Evolutionary conservation across 2,329 filamentous ascomycete genomes (phyloP), one percentile per base, ranked within the genome.

Genomic region (Alternaria postmessia): DNA sequence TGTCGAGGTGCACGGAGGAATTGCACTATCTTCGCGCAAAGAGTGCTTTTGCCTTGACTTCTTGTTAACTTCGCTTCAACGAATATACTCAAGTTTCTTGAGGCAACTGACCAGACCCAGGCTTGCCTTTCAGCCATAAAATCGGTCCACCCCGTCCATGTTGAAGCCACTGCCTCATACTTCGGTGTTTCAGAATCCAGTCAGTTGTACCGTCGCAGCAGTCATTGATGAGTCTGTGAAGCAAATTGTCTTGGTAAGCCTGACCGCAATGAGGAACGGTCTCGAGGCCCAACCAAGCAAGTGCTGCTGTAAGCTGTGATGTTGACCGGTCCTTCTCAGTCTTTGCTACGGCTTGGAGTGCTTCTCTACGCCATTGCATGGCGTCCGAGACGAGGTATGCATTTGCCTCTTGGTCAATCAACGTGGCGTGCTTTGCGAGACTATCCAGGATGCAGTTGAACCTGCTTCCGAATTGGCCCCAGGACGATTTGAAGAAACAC

Each of bases 1-100:
- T 32, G 53, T 48, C 24, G 14, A 8, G 32, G 42, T 24, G 34
- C 22, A 48, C 42, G 53, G 22, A 55, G 53, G 8, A 38, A 55
- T 7, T 55, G 53, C 1, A 36, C 42, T 14, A 41, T 42, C 26
- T 28, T 46, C 14, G 43, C 43, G 7, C 36, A 38, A 5, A 38
- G 16, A 5, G 36, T 38, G 1, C 36, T 38, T 9, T 38, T 38
- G 7, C 36, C 36, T 38, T 7, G 16, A 18, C 2, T 0, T 8
- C 7, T 38, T 18, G 36, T 38, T n/a, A 38, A n/a, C 3, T 18
- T 5, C 16, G n/a, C 16, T 5, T 16, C 6, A 9, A n/a, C 1
- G 5, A 0, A 38, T 9, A 18, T 9, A 18, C 1, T 4, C 4
- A 18, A 2, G 16, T 38, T 18, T 9, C 36, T 18, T n/a, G 7